Base-by-base conservation (phyloP, 306 rosid species). In the Acacia acuminata region DNA sequence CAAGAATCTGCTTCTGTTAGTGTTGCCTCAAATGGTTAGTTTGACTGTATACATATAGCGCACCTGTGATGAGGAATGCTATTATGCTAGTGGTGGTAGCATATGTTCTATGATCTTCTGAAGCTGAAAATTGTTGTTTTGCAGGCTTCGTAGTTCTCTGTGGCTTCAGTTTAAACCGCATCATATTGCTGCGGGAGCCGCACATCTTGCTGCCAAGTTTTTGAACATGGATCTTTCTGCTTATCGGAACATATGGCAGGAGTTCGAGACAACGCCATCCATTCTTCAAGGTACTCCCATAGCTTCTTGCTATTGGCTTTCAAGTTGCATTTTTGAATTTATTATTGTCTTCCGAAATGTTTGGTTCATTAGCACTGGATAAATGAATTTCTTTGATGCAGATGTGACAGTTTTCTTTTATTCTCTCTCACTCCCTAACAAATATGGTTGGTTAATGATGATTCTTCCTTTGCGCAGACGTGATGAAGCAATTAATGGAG, bases 141-240 rank as follows among this genome's bases (percentile, higher is more conserved):
- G 87, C 81, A 96, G 99, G 97, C 97, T 96, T 75, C 90, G 99
- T 77, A 96, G 97, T 75, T 96, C 98, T 32, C 93, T 96, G 19
- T 96, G 99, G 99, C 98, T 96, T 82, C 99, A 96, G 82, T 96
- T 96, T 82, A 92, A 92, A 82, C 97, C 99, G 30, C 94, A 92
- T 84, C 97, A 96, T 83, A 96, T 96, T 79, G 99, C 99, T 27
- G 99, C 97, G 63, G 99, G 99, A 85, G 98, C 99, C 71, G 92
- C 94, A 30, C 90, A 89, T 87, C 97, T 96, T 70, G 98, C 99
- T 27, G 93, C 95, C 47, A 92, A 90, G 89, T 92, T 89, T 85
- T 83, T 96, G 71, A 89, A 94, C 87, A 74, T 96, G 90, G 97
- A 96, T 85, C 91, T 92, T 66, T 82, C 87, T 74, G 86, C 93